A percentile compares a stretch with the other conserved stretches of the same genome.
These are phyloP conservation scores for Neolentinus lepideus DNA, from an alignment of 1,284 basidiomycete genomes.

Conservation along the genomic window DNA sequence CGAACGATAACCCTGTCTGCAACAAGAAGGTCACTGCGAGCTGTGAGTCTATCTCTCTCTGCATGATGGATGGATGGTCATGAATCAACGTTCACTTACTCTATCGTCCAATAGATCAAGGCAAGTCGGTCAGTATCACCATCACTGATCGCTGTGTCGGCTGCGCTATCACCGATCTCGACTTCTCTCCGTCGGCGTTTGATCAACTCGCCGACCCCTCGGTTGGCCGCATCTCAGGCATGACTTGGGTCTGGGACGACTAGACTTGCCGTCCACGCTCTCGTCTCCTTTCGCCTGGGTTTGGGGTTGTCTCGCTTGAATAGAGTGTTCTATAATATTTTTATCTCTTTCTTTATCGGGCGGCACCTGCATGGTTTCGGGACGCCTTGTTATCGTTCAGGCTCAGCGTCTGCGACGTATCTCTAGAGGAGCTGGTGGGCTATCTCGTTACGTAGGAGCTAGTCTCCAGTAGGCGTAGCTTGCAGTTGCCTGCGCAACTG, in stretches of 20 bases:
- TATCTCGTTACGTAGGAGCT: not conserved
- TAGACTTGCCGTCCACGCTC: not conserved
- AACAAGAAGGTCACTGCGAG: constrained; percentile 17
- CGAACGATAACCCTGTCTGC: constrained; percentile 39
- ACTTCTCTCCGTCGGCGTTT: constrained; percentile 56
- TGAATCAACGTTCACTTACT: not conserved
- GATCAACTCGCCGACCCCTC: constrained; percentile 20
- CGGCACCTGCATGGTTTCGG: not conserved
- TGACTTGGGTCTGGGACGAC: constrained; percentile 41
- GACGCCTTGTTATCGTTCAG: not conserved
- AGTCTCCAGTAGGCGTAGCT: not conserved
- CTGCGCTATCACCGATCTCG: constrained; percentile 44
- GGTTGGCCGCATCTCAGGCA: constrained; percentile 43
- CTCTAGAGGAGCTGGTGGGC: not conserved
- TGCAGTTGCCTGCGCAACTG: not conserved
- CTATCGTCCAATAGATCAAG: constrained; percentile 33
- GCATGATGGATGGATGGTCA: not conserved
- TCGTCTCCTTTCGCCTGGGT: not conserved
- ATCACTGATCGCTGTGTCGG: constrained; percentile 58
- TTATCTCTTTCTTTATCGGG: not conserved
- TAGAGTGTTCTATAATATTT: not conserved
- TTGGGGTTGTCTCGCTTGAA: not conserved
- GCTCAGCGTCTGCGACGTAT: not conserved
- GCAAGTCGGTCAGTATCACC: constrained; percentile 39
- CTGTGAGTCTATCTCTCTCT: constrained; percentile 14